Conservation (phyloP, 306 rosid genomes). For the Bauhinia variegata region DNA sequence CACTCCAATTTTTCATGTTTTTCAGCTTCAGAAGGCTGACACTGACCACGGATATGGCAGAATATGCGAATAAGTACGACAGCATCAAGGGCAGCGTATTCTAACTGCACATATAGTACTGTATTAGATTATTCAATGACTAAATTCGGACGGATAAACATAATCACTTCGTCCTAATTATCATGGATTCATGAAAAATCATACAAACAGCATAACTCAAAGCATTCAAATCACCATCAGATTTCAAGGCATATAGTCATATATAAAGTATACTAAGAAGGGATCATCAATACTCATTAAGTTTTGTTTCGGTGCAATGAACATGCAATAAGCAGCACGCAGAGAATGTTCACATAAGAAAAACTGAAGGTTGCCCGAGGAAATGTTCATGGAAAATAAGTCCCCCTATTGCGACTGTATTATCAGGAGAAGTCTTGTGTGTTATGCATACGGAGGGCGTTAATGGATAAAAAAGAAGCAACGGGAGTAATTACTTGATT, state of each 20-base stretch:
- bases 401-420: conserved; percentile 5
- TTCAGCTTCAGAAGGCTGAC: conserved; percentile 47
- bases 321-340: neutral
- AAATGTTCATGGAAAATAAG: neutral
- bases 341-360: neutral
- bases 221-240: neutral
- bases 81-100: conserved; percentile 97
- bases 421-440: conserved; percentile 1
- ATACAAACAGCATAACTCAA: conserved; percentile 21
- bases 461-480: conserved; percentile 10
- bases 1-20: conserved; percentile 54
- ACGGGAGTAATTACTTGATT: conserved; percentile 65
- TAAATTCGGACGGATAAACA: conserved; percentile 12
- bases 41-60: conserved; percentile 64
- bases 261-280: neutral
- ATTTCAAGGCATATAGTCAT: conserved; percentile 3
- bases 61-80: conserved; percentile 84
- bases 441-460: conserved; percentile 3
- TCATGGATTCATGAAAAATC: conserved; percentile 13
- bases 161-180: neutral
- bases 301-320: neutral
- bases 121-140: conserved; percentile 19
- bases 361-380: neutral
- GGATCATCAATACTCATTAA: neutral
- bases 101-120: conserved; percentile 63